Conservation (phyloP, 192 early-diverging fungal genomes). For the Podila epigama region DNA sequence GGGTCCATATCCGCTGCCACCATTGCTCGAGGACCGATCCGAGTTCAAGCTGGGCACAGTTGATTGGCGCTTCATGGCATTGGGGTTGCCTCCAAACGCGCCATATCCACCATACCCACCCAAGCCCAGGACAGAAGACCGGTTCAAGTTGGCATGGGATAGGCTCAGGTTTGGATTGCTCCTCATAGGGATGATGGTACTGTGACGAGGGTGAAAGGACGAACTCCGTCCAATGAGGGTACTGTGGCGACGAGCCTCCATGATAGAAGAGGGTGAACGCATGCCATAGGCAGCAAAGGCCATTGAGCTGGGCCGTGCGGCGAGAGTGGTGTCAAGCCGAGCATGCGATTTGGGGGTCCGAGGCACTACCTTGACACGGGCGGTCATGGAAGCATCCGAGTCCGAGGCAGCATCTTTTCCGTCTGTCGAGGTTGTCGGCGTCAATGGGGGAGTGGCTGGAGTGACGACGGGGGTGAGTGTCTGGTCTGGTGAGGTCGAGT, state of each 20-base stretch:
- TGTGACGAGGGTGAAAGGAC: conserved; percentile 36
- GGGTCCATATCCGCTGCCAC: conserved; percentile 8
- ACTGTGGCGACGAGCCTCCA: conserved; percentile 42
- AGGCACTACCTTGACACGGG: conserved; percentile 15
- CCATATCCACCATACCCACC: conserved; percentile 25
- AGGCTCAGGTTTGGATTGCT: conserved; percentile 46
- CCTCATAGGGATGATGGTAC: conserved; percentile 28
- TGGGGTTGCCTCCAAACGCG: background rate
- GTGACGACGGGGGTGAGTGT: background rate
- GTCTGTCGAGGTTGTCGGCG: conserved; percentile 27
- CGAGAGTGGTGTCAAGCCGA: background rate
- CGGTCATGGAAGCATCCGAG: conserved; percentile 18
- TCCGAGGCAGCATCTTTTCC: conserved; percentile 35
- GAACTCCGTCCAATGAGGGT: conserved; percentile 5
- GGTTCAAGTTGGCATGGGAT: conserved; percentile 24
- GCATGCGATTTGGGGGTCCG: conserved; percentile 3
- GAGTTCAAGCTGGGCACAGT: conserved; percentile 34
- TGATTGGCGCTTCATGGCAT: conserved; percentile 30
- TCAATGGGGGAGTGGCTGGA: conserved; percentile 31
- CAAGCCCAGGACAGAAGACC: conserved; percentile 14
- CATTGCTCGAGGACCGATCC: conserved; percentile 16
- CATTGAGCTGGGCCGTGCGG: conserved; percentile 12
- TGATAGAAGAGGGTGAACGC: conserved; percentile 40
- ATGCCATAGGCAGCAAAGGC: conserved; percentile 29
- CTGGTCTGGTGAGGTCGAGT: background rate